These are phyloP conservation scores for Lichtheimia ornata DNA, from an alignment of 371 early-diverging fungal genomes.

Conservation along the genomic window DNA sequence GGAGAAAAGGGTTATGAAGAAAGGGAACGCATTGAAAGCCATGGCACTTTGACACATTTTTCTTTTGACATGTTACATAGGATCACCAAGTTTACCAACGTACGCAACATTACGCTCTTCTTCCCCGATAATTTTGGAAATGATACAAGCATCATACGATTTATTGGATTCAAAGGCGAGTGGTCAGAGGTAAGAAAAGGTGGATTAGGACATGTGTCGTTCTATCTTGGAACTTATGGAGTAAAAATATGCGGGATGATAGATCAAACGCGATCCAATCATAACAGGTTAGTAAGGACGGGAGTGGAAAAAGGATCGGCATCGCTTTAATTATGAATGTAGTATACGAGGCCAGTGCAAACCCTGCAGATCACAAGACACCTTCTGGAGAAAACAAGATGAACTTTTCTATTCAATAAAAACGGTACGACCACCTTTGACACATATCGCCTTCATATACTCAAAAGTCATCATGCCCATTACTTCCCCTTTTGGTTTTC, in stretches of 20 bases:
- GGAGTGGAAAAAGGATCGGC: not conserved
- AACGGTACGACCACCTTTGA: not conserved
- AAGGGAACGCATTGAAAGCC: not conserved
- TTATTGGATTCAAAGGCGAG: slow-evolving; percentile 91
- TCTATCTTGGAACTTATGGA: too few species aligned
- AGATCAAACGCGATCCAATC: slow-evolving; percentile 81
- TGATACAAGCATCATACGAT: slow-evolving; percentile 72
- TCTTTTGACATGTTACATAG: slow-evolving; percentile 25
- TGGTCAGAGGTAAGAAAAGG: slow-evolving; percentile 67
- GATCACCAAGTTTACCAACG: slow-evolving; percentile 82
- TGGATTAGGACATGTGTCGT: not conserved
- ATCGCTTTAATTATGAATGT: not conserved
- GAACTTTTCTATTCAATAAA: slow-evolving; percentile 43
- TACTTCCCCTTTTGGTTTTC: not conserved
- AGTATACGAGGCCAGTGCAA: slow-evolving; percentile 82
- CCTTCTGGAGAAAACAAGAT: slow-evolving; percentile 42
- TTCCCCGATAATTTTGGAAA: slow-evolving; percentile 83
- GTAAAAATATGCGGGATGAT: slow-evolving; percentile 4
- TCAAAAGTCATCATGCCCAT: not conserved
- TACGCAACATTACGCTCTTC: slow-evolving; percentile 80
- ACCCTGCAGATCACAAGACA: slow-evolving; percentile 81
- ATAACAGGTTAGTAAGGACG: slow-evolving; percentile 22
- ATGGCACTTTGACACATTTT: not conserved
- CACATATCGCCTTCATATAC: not conserved
- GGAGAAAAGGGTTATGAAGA: not conserved